Percentiles rank a stretch among this genome's conserved stretches.
Evolutionary conservation across 2,329 filamentous ascomycete species (phyloP).

Genomic region (Eurotiales sp.): DNA sequence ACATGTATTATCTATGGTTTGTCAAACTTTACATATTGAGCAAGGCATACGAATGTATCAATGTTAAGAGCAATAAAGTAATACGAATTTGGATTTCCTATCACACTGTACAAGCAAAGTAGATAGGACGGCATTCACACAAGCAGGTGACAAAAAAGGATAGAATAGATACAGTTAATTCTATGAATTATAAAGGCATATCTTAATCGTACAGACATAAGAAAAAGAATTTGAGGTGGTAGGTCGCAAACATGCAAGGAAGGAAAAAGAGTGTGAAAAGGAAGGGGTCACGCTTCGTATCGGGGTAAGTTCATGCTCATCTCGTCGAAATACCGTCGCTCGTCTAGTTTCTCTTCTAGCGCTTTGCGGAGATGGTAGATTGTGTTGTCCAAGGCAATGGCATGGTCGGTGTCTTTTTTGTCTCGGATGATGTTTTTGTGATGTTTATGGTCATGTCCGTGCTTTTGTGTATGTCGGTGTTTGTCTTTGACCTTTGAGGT

Average conservation of each 20-base stretch:
- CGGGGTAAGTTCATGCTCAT: slow-evolving; percentile 6
- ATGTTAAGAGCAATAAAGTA: not conserved
- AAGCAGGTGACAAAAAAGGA: too few relatives aligned
- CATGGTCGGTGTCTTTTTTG: not conserved
- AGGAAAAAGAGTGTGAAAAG: not conserved
- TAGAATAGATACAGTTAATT: not conserved
- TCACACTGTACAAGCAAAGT: too few relatives aligned
- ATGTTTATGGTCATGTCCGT: not conserved
- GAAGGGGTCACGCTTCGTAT: slow-evolving; percentile 3
- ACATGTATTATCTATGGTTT: not conserved
- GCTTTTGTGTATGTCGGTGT: not conserved
- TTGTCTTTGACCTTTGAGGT: not conserved
- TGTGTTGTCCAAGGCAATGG: slow-evolving; percentile 1
- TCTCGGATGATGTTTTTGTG: not conserved
- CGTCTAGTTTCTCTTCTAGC: slow-evolving; percentile 7
- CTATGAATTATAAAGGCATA: not conserved
- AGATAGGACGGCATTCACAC: too few relatives aligned
- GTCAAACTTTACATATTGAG: not conserved
- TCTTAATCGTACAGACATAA: slow-evolving; percentile 5
- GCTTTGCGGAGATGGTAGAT: slow-evolving; percentile 8
- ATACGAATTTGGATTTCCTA: not conserved
- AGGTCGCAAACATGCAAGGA: too few relatives aligned
- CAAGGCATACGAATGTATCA: not conserved
- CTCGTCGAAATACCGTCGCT: slow-evolving; percentile 5
- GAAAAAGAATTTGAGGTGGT: too few relatives aligned